Evolutionary conservation across 108 stramenopile genomes (phyloP).

Genomic region (Cyclotella sp.): DNA sequence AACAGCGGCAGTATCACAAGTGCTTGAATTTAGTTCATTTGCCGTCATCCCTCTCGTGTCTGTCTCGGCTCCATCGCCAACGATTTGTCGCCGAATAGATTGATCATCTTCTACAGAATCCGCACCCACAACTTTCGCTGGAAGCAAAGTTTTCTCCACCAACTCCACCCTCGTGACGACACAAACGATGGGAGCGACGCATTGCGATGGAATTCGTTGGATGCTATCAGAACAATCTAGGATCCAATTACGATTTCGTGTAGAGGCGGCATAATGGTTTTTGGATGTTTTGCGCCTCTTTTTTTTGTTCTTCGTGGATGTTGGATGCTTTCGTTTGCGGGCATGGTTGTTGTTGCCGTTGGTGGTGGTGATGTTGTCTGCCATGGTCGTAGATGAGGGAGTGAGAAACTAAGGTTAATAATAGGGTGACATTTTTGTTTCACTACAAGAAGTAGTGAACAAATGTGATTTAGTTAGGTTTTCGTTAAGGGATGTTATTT

Average conservation of each 20-base stretch:
- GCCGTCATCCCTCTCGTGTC: no score
- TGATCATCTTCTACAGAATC: constrained; percentile 7
- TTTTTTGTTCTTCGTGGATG: constrained; percentile 3
- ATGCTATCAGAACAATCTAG: constrained; percentile 39
- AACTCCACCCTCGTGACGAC: constrained; percentile 38
- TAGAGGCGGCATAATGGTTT: constrained; percentile 12
- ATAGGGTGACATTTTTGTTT: no score
- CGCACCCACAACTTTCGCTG: background rate
- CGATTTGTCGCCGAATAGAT: background rate
- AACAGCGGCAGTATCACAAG: no score
- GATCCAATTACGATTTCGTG: constrained; percentile 39
- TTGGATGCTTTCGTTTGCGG: constrained; percentile 6
- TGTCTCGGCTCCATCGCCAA: no score
- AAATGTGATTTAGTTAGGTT: no score
- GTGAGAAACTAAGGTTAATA: no score
- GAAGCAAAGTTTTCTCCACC: constrained; percentile 17
- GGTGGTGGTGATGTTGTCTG: background rate
- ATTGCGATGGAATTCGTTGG: constrained; percentile 29
- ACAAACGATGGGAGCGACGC: constrained; percentile 33
- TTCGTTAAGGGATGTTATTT: no score
- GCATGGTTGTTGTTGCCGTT: constrained; percentile 7
- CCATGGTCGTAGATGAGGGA: no score
- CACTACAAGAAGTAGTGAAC: no score
- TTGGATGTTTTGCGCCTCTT: constrained; percentile 9
- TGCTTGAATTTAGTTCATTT: no score